Evolutionary conservation across 441 rosid species (phyloP).

Genomic region (Cnidoscolus chayamansa): DNA sequence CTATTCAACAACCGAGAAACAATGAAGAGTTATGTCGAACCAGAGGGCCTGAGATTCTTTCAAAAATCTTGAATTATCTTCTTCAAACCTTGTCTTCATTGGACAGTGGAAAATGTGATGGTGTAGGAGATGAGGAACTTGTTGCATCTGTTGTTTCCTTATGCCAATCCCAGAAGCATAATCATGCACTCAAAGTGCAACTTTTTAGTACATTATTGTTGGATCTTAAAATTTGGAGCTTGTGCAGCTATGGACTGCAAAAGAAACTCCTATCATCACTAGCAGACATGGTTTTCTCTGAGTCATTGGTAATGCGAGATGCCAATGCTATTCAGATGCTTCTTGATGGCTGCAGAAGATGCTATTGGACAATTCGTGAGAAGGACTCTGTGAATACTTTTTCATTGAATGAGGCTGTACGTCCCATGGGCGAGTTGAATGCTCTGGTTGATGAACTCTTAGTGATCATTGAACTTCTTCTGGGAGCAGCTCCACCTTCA

Average conservation of each 20-base stretch:
- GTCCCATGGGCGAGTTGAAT: constrained; percentile 92
- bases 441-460: constrained; percentile 98
- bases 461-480: constrained; percentile 93
- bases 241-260: constrained; percentile 97
- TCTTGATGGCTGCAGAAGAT: constrained; percentile 99
- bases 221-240: constrained; percentile 95
- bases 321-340: constrained; percentile 99
- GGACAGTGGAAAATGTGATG: constrained; percentile 56
- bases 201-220: constrained; percentile 83
- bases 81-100: constrained; percentile 74
- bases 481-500: constrained; percentile 84
- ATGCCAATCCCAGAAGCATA: constrained; percentile 84
- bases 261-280: constrained; percentile 94
- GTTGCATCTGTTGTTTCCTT: constrained; percentile 90
- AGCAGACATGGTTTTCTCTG: constrained; percentile 99
- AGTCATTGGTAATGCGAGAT: constrained; percentile 84
- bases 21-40: constrained; percentile 81
- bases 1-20: constrained; percentile 86
- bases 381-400: constrained; percentile 75
- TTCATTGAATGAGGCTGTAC: constrained; percentile 53
- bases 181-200: constrained; percentile 91
- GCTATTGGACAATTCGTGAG: constrained; percentile 91
- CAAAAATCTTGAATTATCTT: constrained; percentile 84
- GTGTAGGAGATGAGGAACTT: constrained; percentile 91
- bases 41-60: constrained; percentile 88